Percentiles rank a stretch among this genome's conserved stretches.
Evolutionary conservation across 2,329 filamentous ascomycete genomes (phyloP).

Genomic region (Zymoseptoria pseudotritici): DNA sequence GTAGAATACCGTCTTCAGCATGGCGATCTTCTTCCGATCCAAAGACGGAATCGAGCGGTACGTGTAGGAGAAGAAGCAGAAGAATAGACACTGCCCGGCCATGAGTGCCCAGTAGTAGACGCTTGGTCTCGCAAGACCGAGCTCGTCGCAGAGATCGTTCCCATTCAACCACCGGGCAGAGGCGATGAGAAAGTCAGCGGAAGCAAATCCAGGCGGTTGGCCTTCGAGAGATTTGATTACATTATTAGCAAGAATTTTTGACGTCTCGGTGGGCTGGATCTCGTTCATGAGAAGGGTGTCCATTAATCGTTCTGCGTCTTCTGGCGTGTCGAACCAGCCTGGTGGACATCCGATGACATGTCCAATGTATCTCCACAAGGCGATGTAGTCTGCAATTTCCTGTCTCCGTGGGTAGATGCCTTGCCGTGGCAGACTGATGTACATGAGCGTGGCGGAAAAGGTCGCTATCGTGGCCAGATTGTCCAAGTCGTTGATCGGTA

Average conservation of each 20-base stretch:
- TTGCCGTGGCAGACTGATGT: slow-evolving; percentile 62
- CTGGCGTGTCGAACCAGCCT: slow-evolving; percentile 44
- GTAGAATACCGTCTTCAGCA: slow-evolving; percentile 49
- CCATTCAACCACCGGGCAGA: slow-evolving; percentile 66
- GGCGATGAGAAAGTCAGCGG: slow-evolving; percentile 59
- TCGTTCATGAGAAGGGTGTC: slow-evolving; percentile 61
- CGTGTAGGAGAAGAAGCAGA: slow-evolving; percentile 49
- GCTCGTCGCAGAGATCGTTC: slow-evolving; percentile 50
- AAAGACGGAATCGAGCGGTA: slow-evolving; percentile 44
- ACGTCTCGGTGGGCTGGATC: slow-evolving; percentile 56
- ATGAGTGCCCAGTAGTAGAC: slow-evolving; percentile 55
- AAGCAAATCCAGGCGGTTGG: slow-evolving; percentile 58
- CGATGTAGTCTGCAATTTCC: slow-evolving; percentile 63
- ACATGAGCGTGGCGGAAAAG: slow-evolving; percentile 63
- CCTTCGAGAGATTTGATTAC: slow-evolving; percentile 62
- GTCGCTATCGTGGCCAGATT: slow-evolving; percentile 62
- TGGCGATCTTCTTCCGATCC: slow-evolving; percentile 47
- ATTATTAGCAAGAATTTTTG: slow-evolving; percentile 62
- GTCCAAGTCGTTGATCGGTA: slow-evolving; percentile 71
- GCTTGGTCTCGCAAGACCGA: slow-evolving; percentile 52
- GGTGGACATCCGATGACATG: slow-evolving; percentile 64
- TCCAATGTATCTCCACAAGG: slow-evolving; percentile 68
- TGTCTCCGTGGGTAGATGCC: slow-evolving; percentile 57
- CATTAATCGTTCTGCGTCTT: slow-evolving; percentile 54
- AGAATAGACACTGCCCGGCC: slow-evolving; percentile 59